phyloP scores from a whole-genome alignment of 352 stramenopile genomes.

The Phytophthora crassamura region DNA sequence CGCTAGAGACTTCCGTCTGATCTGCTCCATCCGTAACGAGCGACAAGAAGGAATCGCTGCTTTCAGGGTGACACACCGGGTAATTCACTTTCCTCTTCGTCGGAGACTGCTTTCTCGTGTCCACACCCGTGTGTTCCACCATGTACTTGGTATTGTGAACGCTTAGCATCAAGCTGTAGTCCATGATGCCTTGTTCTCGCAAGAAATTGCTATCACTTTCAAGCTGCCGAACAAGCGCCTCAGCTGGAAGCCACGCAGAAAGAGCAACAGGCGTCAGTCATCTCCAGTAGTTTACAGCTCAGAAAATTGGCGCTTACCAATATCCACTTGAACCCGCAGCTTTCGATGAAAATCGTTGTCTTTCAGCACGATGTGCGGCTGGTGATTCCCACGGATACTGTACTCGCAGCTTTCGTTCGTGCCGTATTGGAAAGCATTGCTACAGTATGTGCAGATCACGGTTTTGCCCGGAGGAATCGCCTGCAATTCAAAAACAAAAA shows the following conservation, averaged over 20 bases:
- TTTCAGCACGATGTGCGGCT: conserved; percentile 82
- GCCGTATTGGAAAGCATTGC: conserved; percentile 78
- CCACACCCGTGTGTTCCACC: conserved; percentile 65
- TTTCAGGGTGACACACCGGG: conserved; percentile 69
- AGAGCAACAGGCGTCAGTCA: conserved; percentile 12
- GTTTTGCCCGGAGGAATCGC: conserved; percentile 82
- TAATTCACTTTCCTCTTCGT: conserved; percentile 81
- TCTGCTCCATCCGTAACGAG: conserved; percentile 39
- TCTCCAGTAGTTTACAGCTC: background rate
- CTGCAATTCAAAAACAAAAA: conserved; percentile 26
- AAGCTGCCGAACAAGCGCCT: conserved; percentile 70
- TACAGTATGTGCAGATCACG: conserved; percentile 88
- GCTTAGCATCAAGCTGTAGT: conserved; percentile 90
- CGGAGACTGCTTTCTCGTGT: conserved; percentile 48
- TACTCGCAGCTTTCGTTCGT: conserved; percentile 76
- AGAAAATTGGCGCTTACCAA: conserved; percentile 24
- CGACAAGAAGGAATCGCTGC: conserved; percentile 52
- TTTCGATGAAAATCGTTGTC: conserved; percentile 91
- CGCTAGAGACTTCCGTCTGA: conserved; percentile 47
- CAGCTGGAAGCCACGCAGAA: conserved; percentile 32
- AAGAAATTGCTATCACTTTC: conserved; percentile 80
- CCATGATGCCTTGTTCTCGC: conserved; percentile 85
- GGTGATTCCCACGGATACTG: conserved; percentile 79
- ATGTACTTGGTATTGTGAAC: conserved; percentile 89
- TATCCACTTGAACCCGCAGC: conserved; percentile 72